phyloP scores from a whole-genome alignment of 2,329 filamentous ascomycete species.

The Pseudocercospora macadamiae region DNA sequence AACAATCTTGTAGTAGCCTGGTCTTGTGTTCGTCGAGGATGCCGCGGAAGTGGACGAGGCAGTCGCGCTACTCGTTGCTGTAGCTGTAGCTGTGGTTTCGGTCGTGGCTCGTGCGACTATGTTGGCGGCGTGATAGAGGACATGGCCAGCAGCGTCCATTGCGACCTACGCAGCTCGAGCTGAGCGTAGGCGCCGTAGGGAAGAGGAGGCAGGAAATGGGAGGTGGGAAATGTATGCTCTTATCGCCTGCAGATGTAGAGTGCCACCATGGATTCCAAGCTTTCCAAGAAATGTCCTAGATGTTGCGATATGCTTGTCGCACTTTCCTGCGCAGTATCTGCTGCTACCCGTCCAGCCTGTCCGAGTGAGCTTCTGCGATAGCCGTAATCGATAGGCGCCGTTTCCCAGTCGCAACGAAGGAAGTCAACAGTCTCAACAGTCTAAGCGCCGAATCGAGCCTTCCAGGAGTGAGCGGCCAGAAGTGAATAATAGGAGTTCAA shows the following conservation, averaged over 20 bases:
- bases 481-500: background rate
- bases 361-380: background rate
- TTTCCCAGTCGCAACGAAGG: background rate
- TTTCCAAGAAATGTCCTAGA: background rate
- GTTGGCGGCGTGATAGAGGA: constrained; percentile 44
- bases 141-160: constrained; percentile 49
- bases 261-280: background rate
- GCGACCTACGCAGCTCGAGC: constrained; percentile 9
- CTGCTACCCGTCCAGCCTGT: background rate
- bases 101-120: constrained; percentile 50
- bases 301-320: background rate
- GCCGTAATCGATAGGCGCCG: background rate
- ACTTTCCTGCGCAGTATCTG: background rate
- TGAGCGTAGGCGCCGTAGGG: constrained; percentile 7
- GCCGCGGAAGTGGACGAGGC: constrained; percentile 28
- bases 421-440: background rate
- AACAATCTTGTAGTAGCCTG: constrained; percentile 75
- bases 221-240: background rate
- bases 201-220: background rate
- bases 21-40: constrained; percentile 40
- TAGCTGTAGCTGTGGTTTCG: constrained; percentile 27
- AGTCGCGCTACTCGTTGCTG: constrained; percentile 24
- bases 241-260: constrained; percentile 8
- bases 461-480: background rate
- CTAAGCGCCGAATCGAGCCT: background rate